Base-by-base conservation (phyloP, 805 yeast genomes). In the Spathaspora passalidarum region DNA sequence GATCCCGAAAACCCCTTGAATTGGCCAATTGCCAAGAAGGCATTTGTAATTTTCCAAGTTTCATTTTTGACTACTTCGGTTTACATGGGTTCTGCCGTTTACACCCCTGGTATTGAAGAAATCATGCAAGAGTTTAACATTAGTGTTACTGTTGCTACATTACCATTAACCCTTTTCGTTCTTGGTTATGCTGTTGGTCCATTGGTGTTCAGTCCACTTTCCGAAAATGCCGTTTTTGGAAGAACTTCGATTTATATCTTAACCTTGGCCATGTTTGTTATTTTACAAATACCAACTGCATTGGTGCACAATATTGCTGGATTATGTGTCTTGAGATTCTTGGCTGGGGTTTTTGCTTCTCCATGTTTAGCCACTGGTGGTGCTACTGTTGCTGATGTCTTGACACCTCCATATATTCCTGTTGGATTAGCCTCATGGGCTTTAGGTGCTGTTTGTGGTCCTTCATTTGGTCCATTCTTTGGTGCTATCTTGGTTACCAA, bases 171-270 rank as follows among this genome's bases (percentile, higher is more conserved):
- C 0, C 50, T 80, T 32, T 82, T 76, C 50, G 81, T 81, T 6
- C 52, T 80, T 22, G 87, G 86, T 8, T 81, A 82, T 54, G 86
- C 82, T 43, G 42, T 80, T 16, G 85, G 85, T 1, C 85, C 85
- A 2, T 65, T 81, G 66, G 50, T 80, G 2, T 76, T 80, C 44
- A 75, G 84, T 0, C 86, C 87, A 3, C 52, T 82, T 49, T 75
- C 82, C 11, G 87, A 82, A 56, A 69, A 77, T 40, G 76, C 81
- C 2, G 56, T 60, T 3, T 58, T 78, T 40, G 86, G 86, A 11
- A 69, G 86, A 49, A 77, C 76, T 45, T 63, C 71, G 23, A 69
- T 79, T 35, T 81, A 80, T 49, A 63, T 73, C 26, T 41, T 62
- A 17, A 68, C 84, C 2, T 60, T 79, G 32, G 62, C 78, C 45